Percentiles rank a stretch among this genome's conserved stretches.
These are phyloP conservation scores for Xylariales sp. DNA, from an alignment of 2,329 filamentous ascomycete species.

Conservation along the genomic window DNA sequence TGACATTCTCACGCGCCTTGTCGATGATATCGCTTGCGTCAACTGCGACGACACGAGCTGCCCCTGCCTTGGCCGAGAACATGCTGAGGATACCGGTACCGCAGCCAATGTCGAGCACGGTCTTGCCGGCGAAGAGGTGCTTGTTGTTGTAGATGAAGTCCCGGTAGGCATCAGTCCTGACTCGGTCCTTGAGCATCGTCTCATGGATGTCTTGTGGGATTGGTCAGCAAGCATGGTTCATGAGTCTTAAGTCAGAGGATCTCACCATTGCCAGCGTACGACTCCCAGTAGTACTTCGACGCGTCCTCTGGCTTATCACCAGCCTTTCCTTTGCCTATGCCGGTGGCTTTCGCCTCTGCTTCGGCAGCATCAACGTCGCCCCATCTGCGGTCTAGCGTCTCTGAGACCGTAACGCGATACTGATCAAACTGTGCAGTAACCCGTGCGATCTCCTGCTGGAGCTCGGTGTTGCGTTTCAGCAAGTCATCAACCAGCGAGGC, in stretches of 20 bases:
- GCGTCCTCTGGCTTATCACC: constrained; percentile 31
- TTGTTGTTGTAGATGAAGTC: constrained; percentile 95
- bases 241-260: too few relatives aligned
- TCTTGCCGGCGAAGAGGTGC: constrained; percentile 77
- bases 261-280: constrained; percentile 57
- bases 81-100: constrained; percentile 85
- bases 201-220: constrained; percentile 76
- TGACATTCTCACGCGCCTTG: constrained; percentile 80
- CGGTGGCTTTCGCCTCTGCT: constrained; percentile 24
- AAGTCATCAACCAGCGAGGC: constrained; percentile 32
- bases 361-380: constrained; percentile 47
- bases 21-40: constrained; percentile 89
- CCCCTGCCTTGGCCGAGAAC: constrained; percentile 90
- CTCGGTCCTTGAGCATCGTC: constrained; percentile 86
- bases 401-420: constrained; percentile 61
- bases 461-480: constrained; percentile 45
- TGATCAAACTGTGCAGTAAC: constrained; percentile 58
- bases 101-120: constrained; percentile 87
- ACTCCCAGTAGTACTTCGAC: constrained; percentile 54
- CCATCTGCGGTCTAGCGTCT: constrained; percentile 63
- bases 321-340: constrained; percentile 13
- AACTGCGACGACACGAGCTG: constrained; percentile 80
- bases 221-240: too few relatives aligned
- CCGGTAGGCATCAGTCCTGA: constrained; percentile 86
- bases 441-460: constrained; percentile 57